Percentiles rank a stretch among this genome's conserved stretches.
Evolutionary conservation across 225 moss, liverwort and hornwort species (phyloP).

Genomic region (Physcomitrium patens): DNA sequence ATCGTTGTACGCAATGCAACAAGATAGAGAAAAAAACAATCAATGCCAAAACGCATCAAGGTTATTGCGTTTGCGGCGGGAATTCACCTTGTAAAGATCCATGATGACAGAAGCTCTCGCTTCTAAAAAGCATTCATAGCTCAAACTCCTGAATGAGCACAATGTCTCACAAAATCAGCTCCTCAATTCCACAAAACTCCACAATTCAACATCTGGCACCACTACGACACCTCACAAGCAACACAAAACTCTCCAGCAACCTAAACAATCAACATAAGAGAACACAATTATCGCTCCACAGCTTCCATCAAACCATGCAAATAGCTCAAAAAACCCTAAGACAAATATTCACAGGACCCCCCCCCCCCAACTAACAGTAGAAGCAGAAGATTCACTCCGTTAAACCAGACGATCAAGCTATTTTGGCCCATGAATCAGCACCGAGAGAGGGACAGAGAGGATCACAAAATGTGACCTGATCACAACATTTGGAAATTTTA

Average conservation of each 20-base stretch:
- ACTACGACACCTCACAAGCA: neutral
- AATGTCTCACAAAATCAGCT: conserved; percentile 19
- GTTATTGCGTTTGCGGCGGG: conserved; percentile 4
- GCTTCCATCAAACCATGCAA: neutral
- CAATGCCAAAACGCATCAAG: neutral
- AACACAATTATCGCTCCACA: neutral
- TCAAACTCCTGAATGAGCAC: conserved; percentile 33
- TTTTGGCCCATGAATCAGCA: too few species aligned
- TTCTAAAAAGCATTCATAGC: conserved; percentile 8
- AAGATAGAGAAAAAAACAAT: neutral
- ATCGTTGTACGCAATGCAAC: neutral
- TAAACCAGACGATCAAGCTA: neutral
- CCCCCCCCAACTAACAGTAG: neutral
- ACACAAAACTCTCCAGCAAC: neutral
- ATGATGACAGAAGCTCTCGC: conserved; percentile 29
- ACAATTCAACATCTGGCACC: neutral
- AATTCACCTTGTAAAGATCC: conserved; percentile 61
- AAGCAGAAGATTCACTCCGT: neutral
- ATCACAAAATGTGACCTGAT: too few species aligned
- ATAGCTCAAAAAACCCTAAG: neutral
- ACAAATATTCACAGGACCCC: neutral
- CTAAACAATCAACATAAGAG: too few species aligned
- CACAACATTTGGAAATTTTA: too few species aligned
- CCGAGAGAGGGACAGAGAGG: too few species aligned
- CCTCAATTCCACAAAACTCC: neutral